These are phyloP conservation scores for Solanum phureja DNA, from an alignment of 257 asterid species.

Conservation along the genomic window DNA sequence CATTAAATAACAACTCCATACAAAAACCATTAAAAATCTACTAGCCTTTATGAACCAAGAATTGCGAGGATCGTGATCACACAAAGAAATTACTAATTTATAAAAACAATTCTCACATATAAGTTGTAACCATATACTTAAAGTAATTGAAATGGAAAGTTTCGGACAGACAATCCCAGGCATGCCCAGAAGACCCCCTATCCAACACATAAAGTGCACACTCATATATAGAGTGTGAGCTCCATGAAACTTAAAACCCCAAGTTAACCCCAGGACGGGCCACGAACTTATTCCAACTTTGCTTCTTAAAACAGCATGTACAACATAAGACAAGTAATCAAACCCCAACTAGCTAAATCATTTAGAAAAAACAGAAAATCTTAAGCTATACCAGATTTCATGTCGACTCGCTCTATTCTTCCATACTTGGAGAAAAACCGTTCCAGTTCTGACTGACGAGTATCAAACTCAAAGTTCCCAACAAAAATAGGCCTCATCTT, in stretches of 20 bases:
- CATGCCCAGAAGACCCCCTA: not conserved
- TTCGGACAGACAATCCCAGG: not conserved
- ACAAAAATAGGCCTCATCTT: conserved; percentile 82
- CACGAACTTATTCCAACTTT: not conserved
- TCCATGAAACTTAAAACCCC: not conserved
- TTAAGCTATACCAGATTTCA: conserved; percentile 68
- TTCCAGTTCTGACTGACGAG: conserved; percentile 86
- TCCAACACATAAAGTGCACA: not conserved
- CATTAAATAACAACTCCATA: not conserved
- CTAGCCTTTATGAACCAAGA: not conserved
- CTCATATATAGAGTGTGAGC: not conserved
- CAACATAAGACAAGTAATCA: not conserved
- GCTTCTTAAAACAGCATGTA: not conserved
- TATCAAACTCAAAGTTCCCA: conserved; percentile 80
- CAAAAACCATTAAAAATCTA: not conserved
- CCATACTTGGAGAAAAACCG: conserved; percentile 77
- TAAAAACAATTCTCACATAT: not conserved
- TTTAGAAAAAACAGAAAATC: not conserved
- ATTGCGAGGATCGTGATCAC: not conserved
- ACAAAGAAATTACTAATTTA: not conserved
- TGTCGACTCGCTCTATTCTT: conserved; percentile 75
- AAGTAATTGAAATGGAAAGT: not conserved
- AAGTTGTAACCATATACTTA: not conserved
- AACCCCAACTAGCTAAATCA: not conserved
- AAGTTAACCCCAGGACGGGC: not conserved